A percentile compares a stretch with the other conserved stretches of the same genome.
phyloP scores from a whole-genome alignment of 2,329 filamentous ascomycete genomes.

The Nakataea oryzae region DNA sequence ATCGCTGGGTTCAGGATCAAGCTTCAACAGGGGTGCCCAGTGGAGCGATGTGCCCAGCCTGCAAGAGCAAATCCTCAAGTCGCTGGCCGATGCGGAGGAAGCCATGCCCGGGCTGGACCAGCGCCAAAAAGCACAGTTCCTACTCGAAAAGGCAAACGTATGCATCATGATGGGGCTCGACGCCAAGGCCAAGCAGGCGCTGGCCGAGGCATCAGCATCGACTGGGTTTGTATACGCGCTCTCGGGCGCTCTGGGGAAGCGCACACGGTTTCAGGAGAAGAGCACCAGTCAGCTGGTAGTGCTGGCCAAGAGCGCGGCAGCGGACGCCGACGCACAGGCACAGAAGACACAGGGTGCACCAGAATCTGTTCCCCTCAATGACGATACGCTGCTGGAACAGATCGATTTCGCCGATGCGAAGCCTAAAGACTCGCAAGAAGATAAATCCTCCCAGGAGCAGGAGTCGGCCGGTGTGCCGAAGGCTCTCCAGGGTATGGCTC shows the following conservation, averaged over 20 bases:
- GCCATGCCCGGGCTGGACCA: constrained; percentile 15
- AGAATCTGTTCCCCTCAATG: constrained; percentile 68
- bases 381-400: constrained; percentile 84
- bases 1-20: constrained; percentile 39
- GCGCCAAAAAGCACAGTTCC: constrained; percentile 52
- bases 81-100: constrained; percentile 29
- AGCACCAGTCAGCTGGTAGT: constrained; percentile 85
- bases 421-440: background rate
- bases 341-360: constrained; percentile 31
- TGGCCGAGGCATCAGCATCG: constrained; percentile 55
- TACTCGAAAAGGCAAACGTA: constrained; percentile 74
- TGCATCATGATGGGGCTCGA: constrained; percentile 79
- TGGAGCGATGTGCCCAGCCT: constrained; percentile 51
- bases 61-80: constrained; percentile 34
- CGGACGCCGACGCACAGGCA: constrained; percentile 11
- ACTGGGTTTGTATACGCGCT: constrained; percentile 73
- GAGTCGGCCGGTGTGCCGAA: constrained; percentile 38
- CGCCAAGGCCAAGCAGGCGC: constrained; percentile 58
- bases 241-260: constrained; percentile 78
- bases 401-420: constrained; percentile 57
- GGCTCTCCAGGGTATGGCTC: constrained; percentile 54
- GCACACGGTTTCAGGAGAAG: constrained; percentile 70
- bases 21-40: constrained; percentile 44
- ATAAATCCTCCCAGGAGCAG: constrained; percentile 7
- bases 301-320: constrained; percentile 61